Base-by-base conservation (phyloP, 345 rosid species). In the Salix viminalis region DNA sequence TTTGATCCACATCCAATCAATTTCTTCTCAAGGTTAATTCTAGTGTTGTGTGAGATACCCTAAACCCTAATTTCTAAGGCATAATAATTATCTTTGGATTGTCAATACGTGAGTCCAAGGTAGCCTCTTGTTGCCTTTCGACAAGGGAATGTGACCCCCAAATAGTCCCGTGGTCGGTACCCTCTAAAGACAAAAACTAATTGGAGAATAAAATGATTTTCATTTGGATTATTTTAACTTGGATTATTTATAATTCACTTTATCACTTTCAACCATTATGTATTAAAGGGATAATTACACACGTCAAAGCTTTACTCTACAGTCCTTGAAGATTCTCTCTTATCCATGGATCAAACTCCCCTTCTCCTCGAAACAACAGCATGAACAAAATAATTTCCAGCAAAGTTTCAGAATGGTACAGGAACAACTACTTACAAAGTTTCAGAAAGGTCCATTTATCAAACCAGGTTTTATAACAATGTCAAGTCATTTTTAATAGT, bases 11-110 rank as follows among this genome's bases (percentile, higher is more conserved):
- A 41, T 70, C 75, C 74, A 80, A 80, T 82, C 79, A 75, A 80
- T 65, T 52, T 76, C 78, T 83, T 83, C 83, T 83, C 86, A 74
- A 83, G 88, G 84, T 69, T 73, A 65, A 67, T 76, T 77, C 76
- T 37, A 39, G 73, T 1, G 64, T n/a, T 58, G 64, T 58, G 64
- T n/a, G 64, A 9, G 28, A 58, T 58, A 23, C 28, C 64, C 64
- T 71, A 36, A 36, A 62, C 10, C 60, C 41, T 41, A n/a, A 80
- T 77, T 60, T 69, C 46, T 56, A 68, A n/a, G 41, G 73, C 69
- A 69, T 44, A 60, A 85, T 80, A 58, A 85, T 82, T 75, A 21
- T 61, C 69, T 71, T 14, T 65, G 42, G 78, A 46, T 65, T 77
- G 70, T 61, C 69, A 7, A 56, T 14, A 13, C 32, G 42, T 14